Evolutionary conservation across 352 stramenopile species (phyloP), one percentile per base, ranked within the genome.

Genomic region (Elongisporangium anandrum): DNA sequence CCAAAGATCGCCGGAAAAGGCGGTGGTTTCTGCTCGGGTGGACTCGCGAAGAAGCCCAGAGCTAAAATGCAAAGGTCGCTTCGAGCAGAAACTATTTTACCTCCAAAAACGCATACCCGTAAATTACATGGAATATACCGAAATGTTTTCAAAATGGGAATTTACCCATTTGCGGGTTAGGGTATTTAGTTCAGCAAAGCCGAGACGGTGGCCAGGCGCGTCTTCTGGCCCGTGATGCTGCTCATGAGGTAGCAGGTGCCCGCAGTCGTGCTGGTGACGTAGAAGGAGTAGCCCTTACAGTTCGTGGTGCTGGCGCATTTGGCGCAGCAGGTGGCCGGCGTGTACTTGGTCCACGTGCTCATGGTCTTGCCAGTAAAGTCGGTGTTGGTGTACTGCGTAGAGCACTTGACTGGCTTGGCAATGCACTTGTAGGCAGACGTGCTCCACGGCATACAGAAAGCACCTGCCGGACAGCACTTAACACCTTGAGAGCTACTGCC

Each of bases 261-360:
- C 10, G 22, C 19, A 22, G 34, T 51, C 4, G 50, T 38, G 55
- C 66, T 69, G 45, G 59, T 54, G 54, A 66, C 70, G 23, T 87
- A 47, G 50, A 81, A 86, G 23, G 77, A 81, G 72, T 85, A 89
- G 10, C 70, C 77, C 52, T 72, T 65, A 55, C 77, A 85, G 0
- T 65, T 68, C 2, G 29, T 63, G 7, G 68, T 82, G 19, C 59
- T 51, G 50, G 72, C 59, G 48, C 77, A 89, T 48, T 65, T 60
- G 19, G 61, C 60, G 54, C 75, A 85, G 65, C 77, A 87, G 16
- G 66, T 54, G 26, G 65, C 61, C 0, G 72, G 59, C 56, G 69
- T 64, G n/a, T 79, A 56, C 2, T 64, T 61, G 48, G 71, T 76
- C 15, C 75, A 63, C 2, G 69, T 70, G 19, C 64, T 64, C 56